Conservation (phyloP, 106 monocot species). For the Acorus gramineus region DNA sequence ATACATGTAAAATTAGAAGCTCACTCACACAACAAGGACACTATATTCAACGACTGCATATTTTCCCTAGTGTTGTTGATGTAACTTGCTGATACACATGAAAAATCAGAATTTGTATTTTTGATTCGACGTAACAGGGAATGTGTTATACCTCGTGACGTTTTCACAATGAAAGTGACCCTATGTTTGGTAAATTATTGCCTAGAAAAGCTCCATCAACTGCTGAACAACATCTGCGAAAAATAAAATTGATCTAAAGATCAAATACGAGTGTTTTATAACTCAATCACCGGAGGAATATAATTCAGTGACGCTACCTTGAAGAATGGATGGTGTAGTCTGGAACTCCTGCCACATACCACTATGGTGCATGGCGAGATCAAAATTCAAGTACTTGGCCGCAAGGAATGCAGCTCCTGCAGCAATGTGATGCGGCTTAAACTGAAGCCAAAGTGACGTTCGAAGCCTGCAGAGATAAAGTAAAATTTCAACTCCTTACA, state of each 20-base stretch:
- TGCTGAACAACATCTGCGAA: slow-evolving; percentile 79
- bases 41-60: too few species aligned
- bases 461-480: background rate
- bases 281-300: background rate
- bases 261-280: background rate
- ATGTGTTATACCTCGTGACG: too few species aligned
- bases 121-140: too few species aligned
- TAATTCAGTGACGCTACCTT: slow-evolving; percentile 30
- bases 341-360: slow-evolving; percentile 65
- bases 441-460: slow-evolving; percentile 25
- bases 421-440: slow-evolving; percentile 24
- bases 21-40: too few species aligned
- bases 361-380: slow-evolving; percentile 37
- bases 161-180: too few species aligned
- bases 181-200: too few species aligned
- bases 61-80: too few species aligned
- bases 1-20: too few species aligned
- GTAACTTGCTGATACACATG: too few species aligned
- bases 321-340: slow-evolving; percentile 54
- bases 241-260: slow-evolving; percentile 1
- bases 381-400: slow-evolving; percentile 59
- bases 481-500: too few species aligned
- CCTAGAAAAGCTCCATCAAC: slow-evolving; percentile 52
- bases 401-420: slow-evolving; percentile 24
- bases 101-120: too few species aligned